Evolutionary conservation across 257 asterid species (phyloP).

Genomic region (Solanum paucissectum): DNA sequence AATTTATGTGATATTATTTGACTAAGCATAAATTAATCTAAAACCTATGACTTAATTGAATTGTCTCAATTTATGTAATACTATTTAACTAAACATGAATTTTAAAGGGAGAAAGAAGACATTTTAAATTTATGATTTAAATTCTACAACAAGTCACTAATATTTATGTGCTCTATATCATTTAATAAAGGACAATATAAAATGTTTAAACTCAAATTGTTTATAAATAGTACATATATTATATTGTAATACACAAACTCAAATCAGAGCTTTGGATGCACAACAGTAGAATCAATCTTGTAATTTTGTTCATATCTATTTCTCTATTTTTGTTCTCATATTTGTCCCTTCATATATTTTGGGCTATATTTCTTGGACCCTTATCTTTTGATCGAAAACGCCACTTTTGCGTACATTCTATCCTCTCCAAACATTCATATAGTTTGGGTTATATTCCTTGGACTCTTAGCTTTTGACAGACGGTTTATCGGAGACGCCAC

Average conservation of each 20-base stretch:
- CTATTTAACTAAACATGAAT: not conserved
- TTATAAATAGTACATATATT: too few species aligned
- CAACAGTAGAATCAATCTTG: not conserved
- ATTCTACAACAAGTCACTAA: not conserved
- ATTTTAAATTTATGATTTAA: not conserved
- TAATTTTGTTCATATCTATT: not conserved
- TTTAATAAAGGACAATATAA: too few species aligned
- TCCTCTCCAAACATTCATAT: too few species aligned
- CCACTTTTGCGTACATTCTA: too few species aligned
- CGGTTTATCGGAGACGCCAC: too few species aligned
- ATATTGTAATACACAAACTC: not conserved
- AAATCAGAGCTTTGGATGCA: not conserved
- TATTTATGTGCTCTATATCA: too few species aligned
- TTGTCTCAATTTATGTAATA: not conserved
- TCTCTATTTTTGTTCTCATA: not conserved
- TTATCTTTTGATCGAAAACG: too few species aligned
- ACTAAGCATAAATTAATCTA: too few species aligned
- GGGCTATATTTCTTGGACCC: too few species aligned
- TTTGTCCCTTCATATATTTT: not conserved
- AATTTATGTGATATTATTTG: not conserved
- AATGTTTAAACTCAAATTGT: not conserved
- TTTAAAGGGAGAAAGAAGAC: not conserved
- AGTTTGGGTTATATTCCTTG: not conserved
- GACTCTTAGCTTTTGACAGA: not conserved
- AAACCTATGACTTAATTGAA: not conserved